Conservation (phyloP, 495 filamentous ascomycete genomes). For the Hyphodiscus hymeniophilus region DNA sequence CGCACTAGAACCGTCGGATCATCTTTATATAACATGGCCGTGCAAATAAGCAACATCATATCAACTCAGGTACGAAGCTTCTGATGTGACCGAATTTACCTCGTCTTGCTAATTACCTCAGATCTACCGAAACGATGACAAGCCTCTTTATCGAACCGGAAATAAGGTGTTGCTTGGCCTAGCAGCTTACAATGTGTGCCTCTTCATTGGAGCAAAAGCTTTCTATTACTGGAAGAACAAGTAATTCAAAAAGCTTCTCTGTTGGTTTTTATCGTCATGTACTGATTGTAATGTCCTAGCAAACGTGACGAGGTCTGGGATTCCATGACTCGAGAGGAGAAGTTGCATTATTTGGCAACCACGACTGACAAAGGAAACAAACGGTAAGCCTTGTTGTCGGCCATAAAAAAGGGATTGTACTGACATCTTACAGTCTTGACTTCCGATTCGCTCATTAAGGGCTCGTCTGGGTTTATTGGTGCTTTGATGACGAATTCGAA, state of each 20-base stretch:
- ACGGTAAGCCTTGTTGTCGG: conserved; percentile 35
- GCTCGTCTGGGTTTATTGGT: too few relatives aligned
- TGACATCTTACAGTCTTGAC: conserved; percentile 1
- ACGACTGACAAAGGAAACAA: conserved; percentile 64
- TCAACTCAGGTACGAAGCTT: conserved; percentile 9
- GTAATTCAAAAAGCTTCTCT: neutral
- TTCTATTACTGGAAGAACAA: conserved; percentile 60
- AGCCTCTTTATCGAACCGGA: conserved; percentile 55
- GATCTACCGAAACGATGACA: conserved; percentile 53
- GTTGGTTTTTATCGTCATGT: neutral
- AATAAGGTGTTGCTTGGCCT: conserved; percentile 58
- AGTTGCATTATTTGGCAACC: conserved; percentile 51
- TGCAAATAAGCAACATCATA: conserved; percentile 57
- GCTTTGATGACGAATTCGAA: too few relatives aligned
- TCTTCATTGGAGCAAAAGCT: conserved; percentile 47
- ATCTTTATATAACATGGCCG: conserved; percentile 66
- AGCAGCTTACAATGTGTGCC: conserved; percentile 38
- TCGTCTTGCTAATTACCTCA: conserved; percentile 7
- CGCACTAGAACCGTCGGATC: conserved; percentile 56
- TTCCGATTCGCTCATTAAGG: conserved; percentile 4
- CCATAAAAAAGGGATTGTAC: neutral
- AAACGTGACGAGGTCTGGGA: conserved; percentile 36
- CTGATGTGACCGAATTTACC: neutral
- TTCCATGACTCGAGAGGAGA: conserved; percentile 51
- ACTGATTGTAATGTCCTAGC: neutral